Conservation (phyloP, 768 basidiomycete species). For the Kwoniella sp. region DNA sequence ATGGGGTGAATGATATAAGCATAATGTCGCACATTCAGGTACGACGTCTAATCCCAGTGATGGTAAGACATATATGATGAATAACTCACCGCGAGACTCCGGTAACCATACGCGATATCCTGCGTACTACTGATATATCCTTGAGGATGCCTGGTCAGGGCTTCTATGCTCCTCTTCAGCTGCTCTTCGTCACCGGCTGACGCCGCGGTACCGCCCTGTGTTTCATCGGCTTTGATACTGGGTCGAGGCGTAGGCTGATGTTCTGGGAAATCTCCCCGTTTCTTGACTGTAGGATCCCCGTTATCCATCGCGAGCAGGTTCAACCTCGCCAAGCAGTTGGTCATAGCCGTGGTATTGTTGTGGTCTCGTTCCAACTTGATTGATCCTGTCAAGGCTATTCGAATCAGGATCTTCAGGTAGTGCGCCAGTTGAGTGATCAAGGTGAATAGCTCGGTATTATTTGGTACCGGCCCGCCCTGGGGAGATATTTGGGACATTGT, state of each 20-base stretch:
- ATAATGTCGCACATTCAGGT: neutral
- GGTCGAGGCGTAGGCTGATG: constrained; percentile 19
- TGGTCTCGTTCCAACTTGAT: constrained; percentile 93
- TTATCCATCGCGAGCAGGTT: constrained; percentile 74
- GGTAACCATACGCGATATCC: constrained; percentile 88
- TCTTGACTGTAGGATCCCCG: constrained; percentile 53
- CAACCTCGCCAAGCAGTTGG: constrained; percentile 86
- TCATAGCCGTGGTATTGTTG: constrained; percentile 77
- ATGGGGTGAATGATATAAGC: constrained; percentile 21
- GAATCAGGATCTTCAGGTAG: constrained; percentile 98
- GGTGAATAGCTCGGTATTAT: constrained; percentile 89
- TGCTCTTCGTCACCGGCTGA: constrained; percentile 62
- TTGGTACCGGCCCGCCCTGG: constrained; percentile 28
- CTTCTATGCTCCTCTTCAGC: constrained; percentile 40
- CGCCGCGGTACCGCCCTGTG: constrained; percentile 21
- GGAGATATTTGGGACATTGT: constrained; percentile 82
- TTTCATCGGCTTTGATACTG: constrained; percentile 16
- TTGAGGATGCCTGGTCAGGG: constrained; percentile 34
- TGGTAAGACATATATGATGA: neutral
- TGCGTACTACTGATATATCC: constrained; percentile 74
- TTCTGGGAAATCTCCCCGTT: constrained; percentile 41
- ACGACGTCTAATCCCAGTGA: no score
- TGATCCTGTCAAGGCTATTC: constrained; percentile 93
- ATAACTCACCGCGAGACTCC: constrained; percentile 84
- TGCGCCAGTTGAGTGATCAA: constrained; percentile 98